Conservation (phyloP, 306 rosid genomes). For the Styphnolobium japonicum region DNA sequence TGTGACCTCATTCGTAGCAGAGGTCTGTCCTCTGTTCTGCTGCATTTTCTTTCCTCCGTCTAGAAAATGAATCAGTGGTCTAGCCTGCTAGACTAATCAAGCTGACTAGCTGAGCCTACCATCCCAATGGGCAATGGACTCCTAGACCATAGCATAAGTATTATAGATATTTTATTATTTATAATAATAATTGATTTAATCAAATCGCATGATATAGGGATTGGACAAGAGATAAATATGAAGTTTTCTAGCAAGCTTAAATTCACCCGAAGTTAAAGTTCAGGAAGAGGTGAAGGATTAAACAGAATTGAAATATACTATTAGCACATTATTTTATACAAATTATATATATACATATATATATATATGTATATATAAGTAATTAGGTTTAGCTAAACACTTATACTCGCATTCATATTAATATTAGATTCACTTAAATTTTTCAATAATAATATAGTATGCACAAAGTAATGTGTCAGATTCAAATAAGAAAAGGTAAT, state of each 20-base stretch:
- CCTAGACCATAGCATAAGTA: background rate
- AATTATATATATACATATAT: too few relatives aligned
- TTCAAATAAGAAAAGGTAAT: too few relatives aligned
- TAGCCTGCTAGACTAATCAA: constrained; percentile 30
- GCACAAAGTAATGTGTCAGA: background rate
- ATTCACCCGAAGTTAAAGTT: too few relatives aligned
- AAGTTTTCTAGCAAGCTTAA: background rate
- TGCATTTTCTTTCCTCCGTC: constrained; percentile 2
- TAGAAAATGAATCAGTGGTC: constrained; percentile 3
- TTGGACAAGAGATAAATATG: too few relatives aligned
- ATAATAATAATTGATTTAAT: background rate
- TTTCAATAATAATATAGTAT: background rate
- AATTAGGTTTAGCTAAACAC: too few relatives aligned
- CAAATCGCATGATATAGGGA: too few relatives aligned
- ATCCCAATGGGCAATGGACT: background rate
- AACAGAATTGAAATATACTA: background rate
- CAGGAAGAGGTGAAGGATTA: too few relatives aligned
- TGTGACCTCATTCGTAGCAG: constrained; percentile 9
- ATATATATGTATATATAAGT: too few relatives aligned
- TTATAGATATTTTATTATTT: background rate
- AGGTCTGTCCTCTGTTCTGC: constrained; percentile 7
- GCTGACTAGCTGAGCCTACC: background rate
- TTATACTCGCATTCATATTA: background rate
- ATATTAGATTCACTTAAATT: background rate
- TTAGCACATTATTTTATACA: background rate